Evolutionary conservation across 2,329 filamentous ascomycete species (phyloP), one percentile per base, ranked within the genome.

Genomic region (Berkeleyomyces rouxiae): DNA sequence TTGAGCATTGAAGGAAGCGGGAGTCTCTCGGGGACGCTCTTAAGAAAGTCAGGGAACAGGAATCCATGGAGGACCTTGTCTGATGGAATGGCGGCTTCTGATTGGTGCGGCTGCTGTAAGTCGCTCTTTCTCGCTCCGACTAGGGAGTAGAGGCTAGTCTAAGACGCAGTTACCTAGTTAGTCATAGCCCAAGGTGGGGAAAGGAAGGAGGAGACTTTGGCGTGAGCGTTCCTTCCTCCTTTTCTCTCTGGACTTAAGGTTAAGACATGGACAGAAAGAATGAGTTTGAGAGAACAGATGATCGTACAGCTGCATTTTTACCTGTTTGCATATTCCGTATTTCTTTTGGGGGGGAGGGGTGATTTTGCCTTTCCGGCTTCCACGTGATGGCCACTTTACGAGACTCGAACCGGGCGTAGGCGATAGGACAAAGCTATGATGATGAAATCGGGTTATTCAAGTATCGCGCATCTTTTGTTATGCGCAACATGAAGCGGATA

Each of bases 201-300:
- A 37, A 13, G 33, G 9, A 51, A 51, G 47, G 33, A 39, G n/a
- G 10, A 37, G 23, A 33, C 13, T 33, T 39, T 55, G 49, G 49
- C 49, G 33, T 55, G 3, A 31, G 10, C 31, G 49, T 33, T 55
- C 49, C 37, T 55, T 36, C 49, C 49, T 55, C 11, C 11, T n/a
- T 55, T 55, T 55, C 36, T 55, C 49, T 55, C 49, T 55, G 31
- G 49, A 55, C 49, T 55, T 55, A 55, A 55, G 49, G 31, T 55
- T 37, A 55, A 55, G 49, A 55, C 49, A 55, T 33, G 23, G 49
- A 55, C 36, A 13, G 23, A 39, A 31, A 37, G 23, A 53, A 23
- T 11, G 49, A 36, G 2, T 37, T 39, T 13, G 51, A 55, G 33
- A 55, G 51, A 55, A 55, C 51, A 55, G 51, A 55, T 39, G 51